Conservation (phyloP, 805 yeast species). For the Danielia oregonensis region DNA sequence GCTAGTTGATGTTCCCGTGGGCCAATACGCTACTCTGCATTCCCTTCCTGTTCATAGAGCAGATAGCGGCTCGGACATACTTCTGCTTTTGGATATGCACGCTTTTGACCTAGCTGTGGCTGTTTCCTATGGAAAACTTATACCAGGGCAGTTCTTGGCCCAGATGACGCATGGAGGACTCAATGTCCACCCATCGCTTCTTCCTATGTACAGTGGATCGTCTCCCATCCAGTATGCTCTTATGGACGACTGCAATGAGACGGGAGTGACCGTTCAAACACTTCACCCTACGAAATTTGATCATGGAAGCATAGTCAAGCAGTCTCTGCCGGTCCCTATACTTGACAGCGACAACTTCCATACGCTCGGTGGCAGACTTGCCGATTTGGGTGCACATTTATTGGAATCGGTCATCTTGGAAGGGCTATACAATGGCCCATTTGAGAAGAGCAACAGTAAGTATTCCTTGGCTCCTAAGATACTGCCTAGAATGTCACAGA, state of each 20-base stretch:
- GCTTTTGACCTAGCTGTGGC: slow-evolving; percentile 73
- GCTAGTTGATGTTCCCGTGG: slow-evolving; percentile 53
- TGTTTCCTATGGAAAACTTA: slow-evolving; percentile 82
- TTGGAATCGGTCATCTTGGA: slow-evolving; percentile 43
- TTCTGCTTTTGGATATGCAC: slow-evolving; percentile 14
- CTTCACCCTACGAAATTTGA: slow-evolving; percentile 87
- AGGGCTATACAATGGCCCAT: slow-evolving; percentile 16
- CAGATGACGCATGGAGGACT: slow-evolving; percentile 61
- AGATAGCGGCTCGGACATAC: slow-evolving; percentile 43
- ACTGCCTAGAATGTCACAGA: slow-evolving; percentile 34
- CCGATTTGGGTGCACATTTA: slow-evolving; percentile 57
- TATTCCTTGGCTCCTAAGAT: slow-evolving; percentile 61
- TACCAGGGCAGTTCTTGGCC: slow-evolving; percentile 58
- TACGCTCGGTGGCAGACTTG: slow-evolving; percentile 49
- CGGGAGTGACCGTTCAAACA: slow-evolving; percentile 90
- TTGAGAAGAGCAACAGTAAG: slow-evolving; percentile 14
- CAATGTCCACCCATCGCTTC: slow-evolving; percentile 88
- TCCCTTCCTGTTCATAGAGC: slow-evolving; percentile 45
- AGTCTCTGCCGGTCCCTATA: slow-evolving; percentile 45
- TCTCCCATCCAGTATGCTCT: slow-evolving; percentile 85
- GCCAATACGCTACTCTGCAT: slow-evolving; percentile 30
- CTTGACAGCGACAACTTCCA: slow-evolving; percentile 39
- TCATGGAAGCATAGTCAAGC: slow-evolving; percentile 64
- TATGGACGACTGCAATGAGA: slow-evolving; percentile 51
- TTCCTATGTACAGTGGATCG: slow-evolving; percentile 82